Evolutionary conservation across 257 asterid species (phyloP), one percentile per base, ranked within the genome.

Genomic region (Jasminum sambac): DNA sequence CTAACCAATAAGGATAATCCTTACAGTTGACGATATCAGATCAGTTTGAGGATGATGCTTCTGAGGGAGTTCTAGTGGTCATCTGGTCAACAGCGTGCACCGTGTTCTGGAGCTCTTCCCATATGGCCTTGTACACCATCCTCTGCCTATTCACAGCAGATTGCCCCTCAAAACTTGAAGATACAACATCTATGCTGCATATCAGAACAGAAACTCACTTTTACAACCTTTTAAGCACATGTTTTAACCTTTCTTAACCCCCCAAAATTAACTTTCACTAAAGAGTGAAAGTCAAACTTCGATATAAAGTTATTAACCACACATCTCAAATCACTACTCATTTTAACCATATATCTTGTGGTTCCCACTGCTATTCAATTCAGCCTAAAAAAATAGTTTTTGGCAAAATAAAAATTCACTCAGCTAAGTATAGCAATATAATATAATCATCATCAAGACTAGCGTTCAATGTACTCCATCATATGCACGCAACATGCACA

Each of bases 1-100:
- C 1, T 7, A 55, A 13, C 21, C 62, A 55, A 21, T 21, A 55
- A 1, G 0, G 26, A 55, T 55, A 19, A 17, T 9, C 62, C 62
- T 1, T 11, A 23, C 16, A 19, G n/a, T 55, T 23, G 34, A 23
- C 21, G 14, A 23, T 14, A 23, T 55, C 30, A 23, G 36, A 23
- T 55, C 16, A 55, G 62, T 55, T 55, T 21, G 24, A 50, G 8
- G 72, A 61, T 64, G 75, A 78, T 69, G 87, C 96, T 84, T 91
- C 98, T 2, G 86, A 62, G 0, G 98, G 99, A 46, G 99, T 95
- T 75, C 78, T 72, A 12, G 99, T 91, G 43, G 90, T 88, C 98
- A 95, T 95, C 78, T 89, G 93, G 78, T 95, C 99, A 26, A 95
- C 99, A 14, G 99, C 99, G 67, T 95, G 99, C 64, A 95, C 99